These are phyloP conservation scores for Oryza glumipatula DNA, from an alignment of 176 grass and related monocot genomes.

Conservation along the genomic window DNA sequence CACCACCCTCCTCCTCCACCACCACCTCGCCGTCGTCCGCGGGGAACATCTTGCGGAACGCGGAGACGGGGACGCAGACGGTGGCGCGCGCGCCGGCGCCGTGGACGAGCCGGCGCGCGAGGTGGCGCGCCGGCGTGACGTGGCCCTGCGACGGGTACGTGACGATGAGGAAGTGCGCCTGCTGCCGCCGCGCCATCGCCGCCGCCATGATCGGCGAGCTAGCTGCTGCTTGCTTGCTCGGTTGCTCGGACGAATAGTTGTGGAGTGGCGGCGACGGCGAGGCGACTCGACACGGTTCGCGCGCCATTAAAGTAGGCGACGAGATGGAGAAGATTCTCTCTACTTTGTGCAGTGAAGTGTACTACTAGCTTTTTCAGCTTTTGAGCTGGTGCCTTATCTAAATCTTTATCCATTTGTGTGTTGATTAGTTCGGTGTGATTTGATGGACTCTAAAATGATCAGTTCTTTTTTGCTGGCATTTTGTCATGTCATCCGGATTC, in stretches of 20 bases:
- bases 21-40: slow-evolving; percentile 11
- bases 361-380: neutral
- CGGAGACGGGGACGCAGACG: slow-evolving; percentile 52
- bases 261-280: neutral
- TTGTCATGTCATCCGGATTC: neutral
- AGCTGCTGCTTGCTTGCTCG: neutral
- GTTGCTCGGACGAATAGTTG: neutral
- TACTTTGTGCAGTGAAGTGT: neutral
- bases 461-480: no score
- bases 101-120: slow-evolving; percentile 47
- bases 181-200: neutral
- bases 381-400: neutral
- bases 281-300: slow-evolving; percentile 25
- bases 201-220: neutral
- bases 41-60: slow-evolving; percentile 58
- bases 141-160: slow-evolving; percentile 66
- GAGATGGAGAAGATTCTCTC: neutral
- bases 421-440: neutral
- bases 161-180: slow-evolving; percentile 68
- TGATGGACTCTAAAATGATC: neutral
- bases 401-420: neutral
- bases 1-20: slow-evolving; percentile 15
- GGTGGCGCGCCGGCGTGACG: slow-evolving; percentile 70
- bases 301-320: neutral
- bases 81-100: slow-evolving; percentile 49